These are phyloP conservation scores for Oehlia diaphana DNA, from an alignment of 192 early-diverging fungal species.

Conservation along the genomic window DNA sequence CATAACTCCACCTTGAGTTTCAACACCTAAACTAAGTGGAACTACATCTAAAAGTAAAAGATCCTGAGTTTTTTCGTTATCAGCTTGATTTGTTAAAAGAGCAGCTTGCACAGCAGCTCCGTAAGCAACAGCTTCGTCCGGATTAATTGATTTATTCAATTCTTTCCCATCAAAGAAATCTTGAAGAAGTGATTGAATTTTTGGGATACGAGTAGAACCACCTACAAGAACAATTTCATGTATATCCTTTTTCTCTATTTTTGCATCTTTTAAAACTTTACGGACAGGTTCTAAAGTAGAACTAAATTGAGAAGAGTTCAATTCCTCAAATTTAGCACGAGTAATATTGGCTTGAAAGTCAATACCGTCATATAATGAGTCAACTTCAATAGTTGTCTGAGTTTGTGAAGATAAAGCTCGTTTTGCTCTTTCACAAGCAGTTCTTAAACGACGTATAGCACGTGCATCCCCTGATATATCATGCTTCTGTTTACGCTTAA, in stretches of 20 bases:
- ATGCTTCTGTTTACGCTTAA: slow-evolving; percentile 85
- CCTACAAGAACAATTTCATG: slow-evolving; percentile 84
- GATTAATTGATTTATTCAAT: slow-evolving; percentile 89
- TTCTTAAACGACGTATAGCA: slow-evolving; percentile 88
- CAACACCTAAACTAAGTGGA: slow-evolving; percentile 82
- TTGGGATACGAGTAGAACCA: slow-evolving; percentile 93
- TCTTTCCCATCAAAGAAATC: slow-evolving; percentile 82
- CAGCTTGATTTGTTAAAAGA: slow-evolving; percentile 68
- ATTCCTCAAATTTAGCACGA: slow-evolving; percentile 95
- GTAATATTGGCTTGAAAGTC: slow-evolving; percentile 91
- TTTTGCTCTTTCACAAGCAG: slow-evolving; percentile 94
- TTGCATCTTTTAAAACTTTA: slow-evolving; percentile 86
- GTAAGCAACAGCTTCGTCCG: slow-evolving; percentile 93
- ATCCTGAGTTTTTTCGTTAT: slow-evolving; percentile 63
- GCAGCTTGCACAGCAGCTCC: slow-evolving; percentile 91
- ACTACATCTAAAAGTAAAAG: slow-evolving; percentile 83
- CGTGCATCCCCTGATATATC: slow-evolving; percentile 79
- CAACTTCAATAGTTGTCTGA: slow-evolving; percentile 85
- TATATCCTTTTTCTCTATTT: slow-evolving; percentile 71
- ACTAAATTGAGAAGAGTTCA: slow-evolving; percentile 88
- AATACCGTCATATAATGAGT: slow-evolving; percentile 81
- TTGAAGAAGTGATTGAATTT: slow-evolving; percentile 77
- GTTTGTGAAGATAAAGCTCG: slow-evolving; percentile 86
- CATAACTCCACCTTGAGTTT: slow-evolving; percentile 85
- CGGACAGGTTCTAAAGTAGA: slow-evolving; percentile 89